Percentiles rank a stretch among this genome's conserved stretches.
Conservation (phyloP, 192 early-diverging fungal species). For the Gryganskiella cystojenkinii region DNA sequence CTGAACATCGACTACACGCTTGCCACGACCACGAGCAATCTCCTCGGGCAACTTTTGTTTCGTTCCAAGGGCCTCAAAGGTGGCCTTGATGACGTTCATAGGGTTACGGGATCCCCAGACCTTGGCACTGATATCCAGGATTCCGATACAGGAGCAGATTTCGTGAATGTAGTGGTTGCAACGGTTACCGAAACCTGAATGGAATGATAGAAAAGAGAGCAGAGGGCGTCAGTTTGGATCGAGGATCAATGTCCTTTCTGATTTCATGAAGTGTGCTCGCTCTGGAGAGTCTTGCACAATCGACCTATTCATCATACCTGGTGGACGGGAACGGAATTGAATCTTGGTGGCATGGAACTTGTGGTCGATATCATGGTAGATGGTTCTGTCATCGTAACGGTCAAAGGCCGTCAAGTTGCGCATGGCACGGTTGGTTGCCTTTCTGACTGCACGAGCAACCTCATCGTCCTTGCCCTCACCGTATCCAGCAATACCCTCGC, state of each 20-base stretch:
- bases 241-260: background rate
- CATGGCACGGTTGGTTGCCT: constrained; percentile 89
- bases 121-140: constrained; percentile 92
- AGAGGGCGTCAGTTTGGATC: constrained; percentile 1
- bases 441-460: constrained; percentile 78
- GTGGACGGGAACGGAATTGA: constrained; percentile 83
- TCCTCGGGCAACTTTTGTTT: constrained; percentile 86
- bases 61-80: constrained; percentile 85
- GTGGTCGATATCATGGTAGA: constrained; percentile 87
- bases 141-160: constrained; percentile 92
- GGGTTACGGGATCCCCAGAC: constrained; percentile 93
- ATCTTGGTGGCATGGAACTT: constrained; percentile 91
- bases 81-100: constrained; percentile 98
- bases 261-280: too few relatives aligned
- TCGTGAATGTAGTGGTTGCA: constrained; percentile 95
- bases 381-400: constrained; percentile 93
- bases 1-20: constrained; percentile 91
- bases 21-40: constrained; percentile 88
- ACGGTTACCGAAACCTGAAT: constrained; percentile 90
- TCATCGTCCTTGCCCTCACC: constrained; percentile 93
- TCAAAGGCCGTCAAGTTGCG: constrained; percentile 87
- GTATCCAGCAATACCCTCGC: constrained; percentile 90
- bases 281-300: too few relatives aligned
- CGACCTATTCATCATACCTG: too few relatives aligned
- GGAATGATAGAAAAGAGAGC: background rate